phyloP scores from a whole-genome alignment of 2,329 filamentous ascomycete species.

The Fusarium torreyae region DNA sequence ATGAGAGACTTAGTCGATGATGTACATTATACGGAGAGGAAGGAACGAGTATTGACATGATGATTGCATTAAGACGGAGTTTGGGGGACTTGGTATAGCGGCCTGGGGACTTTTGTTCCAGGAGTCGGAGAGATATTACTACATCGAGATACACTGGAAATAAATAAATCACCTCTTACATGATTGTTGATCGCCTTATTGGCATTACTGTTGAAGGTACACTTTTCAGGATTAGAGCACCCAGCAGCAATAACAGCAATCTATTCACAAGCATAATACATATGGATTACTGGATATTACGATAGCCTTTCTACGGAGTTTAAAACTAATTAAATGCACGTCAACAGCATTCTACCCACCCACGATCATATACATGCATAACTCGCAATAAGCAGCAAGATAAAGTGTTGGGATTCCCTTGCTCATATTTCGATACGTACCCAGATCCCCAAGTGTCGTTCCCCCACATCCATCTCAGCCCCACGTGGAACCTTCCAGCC shows the following conservation, averaged over 20 bases:
- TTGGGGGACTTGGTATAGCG: slow-evolving; percentile 28
- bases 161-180: slow-evolving; percentile 25
- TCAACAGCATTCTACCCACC: too few relatives aligned
- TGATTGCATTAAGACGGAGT: slow-evolving; percentile 43
- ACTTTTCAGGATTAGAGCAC: too few relatives aligned
- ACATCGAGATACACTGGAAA: slow-evolving; percentile 13
- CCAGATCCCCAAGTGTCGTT: slow-evolving; percentile 6
- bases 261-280: too few relatives aligned
- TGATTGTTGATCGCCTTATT: too few relatives aligned
- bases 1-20: slow-evolving; percentile 12
- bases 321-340: too few relatives aligned
- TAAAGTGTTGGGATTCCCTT: slow-evolving; percentile 1
- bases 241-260: too few relatives aligned
- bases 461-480: slow-evolving; percentile 41
- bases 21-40: slow-evolving; percentile 20
- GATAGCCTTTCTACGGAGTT: too few relatives aligned
- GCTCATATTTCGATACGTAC: slow-evolving; percentile 1
- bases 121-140: slow-evolving; percentile 8
- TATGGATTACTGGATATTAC: too few relatives aligned
- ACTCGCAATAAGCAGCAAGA: too few relatives aligned
- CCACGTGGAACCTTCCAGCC: slow-evolving; percentile 53
- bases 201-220: background rate
- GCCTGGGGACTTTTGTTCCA: slow-evolving; percentile 1
- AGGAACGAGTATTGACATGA: slow-evolving; percentile 8
- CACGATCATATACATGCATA: too few relatives aligned